phyloP scores from a whole-genome alignment of 106 monocot genomes.

The Acorus calamus region DNA sequence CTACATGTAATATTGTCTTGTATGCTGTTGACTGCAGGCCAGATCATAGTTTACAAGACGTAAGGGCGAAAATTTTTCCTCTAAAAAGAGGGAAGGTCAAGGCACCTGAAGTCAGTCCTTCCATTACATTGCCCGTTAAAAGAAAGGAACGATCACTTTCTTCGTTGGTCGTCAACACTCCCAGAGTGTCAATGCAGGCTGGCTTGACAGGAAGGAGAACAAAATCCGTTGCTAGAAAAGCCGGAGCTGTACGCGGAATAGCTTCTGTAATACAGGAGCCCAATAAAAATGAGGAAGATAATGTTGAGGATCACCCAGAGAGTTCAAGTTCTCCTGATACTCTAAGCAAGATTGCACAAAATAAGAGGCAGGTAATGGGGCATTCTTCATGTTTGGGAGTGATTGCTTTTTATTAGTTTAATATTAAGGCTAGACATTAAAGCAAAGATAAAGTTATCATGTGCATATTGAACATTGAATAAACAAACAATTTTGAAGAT shows the following conservation, averaged over 20 bases:
- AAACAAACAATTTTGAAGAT: too few relatives aligned
- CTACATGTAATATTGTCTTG: neutral
- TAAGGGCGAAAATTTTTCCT: conserved; percentile 84
- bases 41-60: conserved; percentile 87
- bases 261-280: conserved; percentile 31
- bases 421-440: too few relatives aligned
- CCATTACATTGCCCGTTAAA: conserved; percentile 60
- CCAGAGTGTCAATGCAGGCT: conserved; percentile 40
- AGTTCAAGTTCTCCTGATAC: conserved; percentile 37
- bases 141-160: conserved; percentile 96
- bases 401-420: too few relatives aligned
- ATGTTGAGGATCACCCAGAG: conserved; percentile 23
- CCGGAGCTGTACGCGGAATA: conserved; percentile 25
- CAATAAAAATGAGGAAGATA: conserved; percentile 35
- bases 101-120: conserved; percentile 41
- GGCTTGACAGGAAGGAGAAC: conserved; percentile 72
- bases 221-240: conserved; percentile 53
- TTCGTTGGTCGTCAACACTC: conserved; percentile 77
- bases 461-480: too few relatives aligned
- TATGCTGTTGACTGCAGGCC: conserved; percentile 32
- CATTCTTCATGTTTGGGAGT: too few relatives aligned
- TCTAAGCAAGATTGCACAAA: conserved; percentile 28
- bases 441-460: too few relatives aligned
- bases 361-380: conserved; percentile 49
- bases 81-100: conserved; percentile 55